A percentile compares a stretch with the other conserved stretches of the same genome.
Conservation (phyloP, 148 eudicot species). For the Persicaria tinctoria region DNA sequence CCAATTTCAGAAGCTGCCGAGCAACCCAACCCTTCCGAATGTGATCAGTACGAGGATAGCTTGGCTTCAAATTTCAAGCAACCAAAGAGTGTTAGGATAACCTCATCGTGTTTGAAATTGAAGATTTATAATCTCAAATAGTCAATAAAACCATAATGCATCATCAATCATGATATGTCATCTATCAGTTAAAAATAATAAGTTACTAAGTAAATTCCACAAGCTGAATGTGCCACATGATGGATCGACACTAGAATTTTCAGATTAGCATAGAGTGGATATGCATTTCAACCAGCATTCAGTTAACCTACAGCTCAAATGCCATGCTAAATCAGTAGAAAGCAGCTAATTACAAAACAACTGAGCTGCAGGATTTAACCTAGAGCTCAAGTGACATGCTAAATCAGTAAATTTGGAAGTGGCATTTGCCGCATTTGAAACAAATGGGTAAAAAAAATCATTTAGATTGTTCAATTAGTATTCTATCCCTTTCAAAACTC, state of each 20-base stretch:
- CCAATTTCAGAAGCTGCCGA: constrained; percentile 74
- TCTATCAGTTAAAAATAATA: background rate
- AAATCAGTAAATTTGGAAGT: background rate
- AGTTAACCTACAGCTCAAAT: background rate
- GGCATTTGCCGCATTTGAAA: background rate
- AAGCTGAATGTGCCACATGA: background rate
- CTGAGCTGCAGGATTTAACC: background rate
- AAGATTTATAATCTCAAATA: background rate
- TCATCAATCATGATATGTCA: background rate
- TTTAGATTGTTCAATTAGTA: background rate
- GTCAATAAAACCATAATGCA: background rate
- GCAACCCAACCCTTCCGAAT: constrained; percentile 88
- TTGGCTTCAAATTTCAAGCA: constrained; percentile 43
- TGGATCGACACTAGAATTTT: background rate
- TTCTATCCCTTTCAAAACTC: background rate
- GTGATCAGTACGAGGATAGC: constrained; percentile 68
- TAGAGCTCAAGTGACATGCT: background rate
- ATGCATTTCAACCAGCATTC: background rate
- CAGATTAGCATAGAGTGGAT: background rate
- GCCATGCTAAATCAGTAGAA: background rate
- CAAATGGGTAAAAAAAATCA: background rate
- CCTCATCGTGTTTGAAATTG: background rate
- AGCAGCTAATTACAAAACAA: background rate
- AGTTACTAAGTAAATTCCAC: background rate
- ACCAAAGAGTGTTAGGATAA: constrained; percentile 14